Evolutionary conservation across 2,329 filamentous ascomycete species (phyloP).

Genomic region (Phialocephala sp.): DNA sequence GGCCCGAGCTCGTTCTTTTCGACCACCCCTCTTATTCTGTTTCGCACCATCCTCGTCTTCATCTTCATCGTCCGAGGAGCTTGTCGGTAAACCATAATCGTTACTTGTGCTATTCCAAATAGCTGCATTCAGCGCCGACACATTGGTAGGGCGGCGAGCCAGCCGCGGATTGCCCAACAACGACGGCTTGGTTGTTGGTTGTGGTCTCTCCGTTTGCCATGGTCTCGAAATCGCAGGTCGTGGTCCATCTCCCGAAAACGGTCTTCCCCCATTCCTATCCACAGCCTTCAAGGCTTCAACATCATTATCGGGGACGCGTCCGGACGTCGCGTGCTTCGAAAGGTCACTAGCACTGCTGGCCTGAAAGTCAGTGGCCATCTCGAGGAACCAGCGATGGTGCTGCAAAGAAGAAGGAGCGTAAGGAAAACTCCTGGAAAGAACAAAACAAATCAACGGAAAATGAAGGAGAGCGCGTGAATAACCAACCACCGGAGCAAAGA

Average conservation of each 20-base stretch:
- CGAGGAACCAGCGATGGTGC: background rate
- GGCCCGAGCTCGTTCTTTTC: background rate
- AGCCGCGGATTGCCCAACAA: slow-evolving; percentile 24
- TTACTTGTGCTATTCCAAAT: slow-evolving; percentile 30
- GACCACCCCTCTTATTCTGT: slow-evolving; percentile 5
- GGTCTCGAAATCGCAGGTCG: slow-evolving; percentile 29
- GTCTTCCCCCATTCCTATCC: background rate
- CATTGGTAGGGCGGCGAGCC: slow-evolving; percentile 34
- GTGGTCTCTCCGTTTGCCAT: slow-evolving; percentile 38
- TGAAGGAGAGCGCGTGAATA: background rate
- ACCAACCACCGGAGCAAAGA: background rate
- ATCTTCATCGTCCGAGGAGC: slow-evolving; percentile 34
- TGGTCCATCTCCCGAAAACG: slow-evolving; percentile 4
- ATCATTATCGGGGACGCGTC: background rate
- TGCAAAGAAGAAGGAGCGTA: background rate
- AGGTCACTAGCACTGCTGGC: background rate
- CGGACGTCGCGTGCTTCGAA: slow-evolving; percentile 1
- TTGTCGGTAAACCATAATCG: slow-evolving; percentile 28
- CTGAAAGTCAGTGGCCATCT: background rate
- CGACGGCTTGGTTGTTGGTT: slow-evolving; percentile 29
- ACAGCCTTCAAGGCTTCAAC: background rate
- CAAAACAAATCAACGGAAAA: background rate
- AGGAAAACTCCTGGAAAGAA: background rate
- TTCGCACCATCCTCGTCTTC: slow-evolving; percentile 23
- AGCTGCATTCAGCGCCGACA: slow-evolving; percentile 35